Conservation (phyloP, 257 asterid genomes). For the Leptodermis oblonga region DNA sequence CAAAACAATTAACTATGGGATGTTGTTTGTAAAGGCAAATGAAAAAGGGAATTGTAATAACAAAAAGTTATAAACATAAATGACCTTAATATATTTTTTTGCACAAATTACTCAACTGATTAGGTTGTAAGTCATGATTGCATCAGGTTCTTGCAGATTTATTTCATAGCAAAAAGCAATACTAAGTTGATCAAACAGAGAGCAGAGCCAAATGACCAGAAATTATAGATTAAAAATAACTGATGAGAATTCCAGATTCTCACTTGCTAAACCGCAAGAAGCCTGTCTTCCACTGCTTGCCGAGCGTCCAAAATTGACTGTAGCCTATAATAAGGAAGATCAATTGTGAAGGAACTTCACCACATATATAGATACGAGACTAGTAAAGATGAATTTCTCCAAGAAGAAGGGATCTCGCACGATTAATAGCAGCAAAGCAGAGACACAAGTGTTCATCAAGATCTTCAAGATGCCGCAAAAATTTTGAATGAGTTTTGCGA, state of each 20-base stretch:
- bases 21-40: too few species aligned
- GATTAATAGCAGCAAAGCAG: conserved; percentile 70
- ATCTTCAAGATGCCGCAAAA: conserved; percentile 56
- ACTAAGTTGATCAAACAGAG: background rate
- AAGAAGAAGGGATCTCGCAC: conserved; percentile 65
- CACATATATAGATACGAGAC: background rate
- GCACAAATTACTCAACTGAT: background rate
- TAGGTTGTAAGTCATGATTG: background rate
- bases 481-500: conserved; percentile 44
- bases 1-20: background rate
- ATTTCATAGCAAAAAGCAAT: too few species aligned
- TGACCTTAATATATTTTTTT: too few species aligned
- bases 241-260: background rate
- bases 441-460: conserved; percentile 86
- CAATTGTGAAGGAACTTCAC: background rate
- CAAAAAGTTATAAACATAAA: too few species aligned
- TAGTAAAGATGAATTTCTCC: conserved; percentile 18
- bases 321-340: background rate
- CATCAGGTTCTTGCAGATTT: background rate
- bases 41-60: too few species aligned
- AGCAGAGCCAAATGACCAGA: background rate
- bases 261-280: conserved; percentile 6
- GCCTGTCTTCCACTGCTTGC: background rate
- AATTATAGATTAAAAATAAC: background rate
- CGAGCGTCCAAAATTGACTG: background rate